Evolutionary conservation across 164 flowering plant genomes (phyloP).

Genomic region (Paratinospora sagittata): DNA sequence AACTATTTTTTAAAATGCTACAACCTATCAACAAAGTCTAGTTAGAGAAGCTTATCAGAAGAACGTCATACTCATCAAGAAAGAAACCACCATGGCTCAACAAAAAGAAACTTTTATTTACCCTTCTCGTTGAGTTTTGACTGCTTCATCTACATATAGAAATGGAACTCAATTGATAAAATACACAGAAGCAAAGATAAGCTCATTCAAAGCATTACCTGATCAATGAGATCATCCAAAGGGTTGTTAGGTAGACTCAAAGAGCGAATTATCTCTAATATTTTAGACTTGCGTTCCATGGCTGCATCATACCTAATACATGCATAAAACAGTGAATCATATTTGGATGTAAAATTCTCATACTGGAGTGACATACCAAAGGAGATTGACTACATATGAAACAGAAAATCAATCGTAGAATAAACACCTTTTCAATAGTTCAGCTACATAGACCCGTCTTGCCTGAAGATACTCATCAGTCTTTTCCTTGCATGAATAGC

Average conservation of each 20-base stretch:
- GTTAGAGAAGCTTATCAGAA: too few relatives aligned
- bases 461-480: constrained; percentile 85
- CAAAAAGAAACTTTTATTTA: too few relatives aligned
- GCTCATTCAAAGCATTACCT: constrained; percentile 35
- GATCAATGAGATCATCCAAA: constrained; percentile 91
- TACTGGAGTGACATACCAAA: background rate
- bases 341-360: background rate
- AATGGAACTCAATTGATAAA: too few relatives aligned
- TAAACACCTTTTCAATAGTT: constrained; percentile 61
- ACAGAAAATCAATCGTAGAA: background rate
- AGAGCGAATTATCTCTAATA: constrained; percentile 77
- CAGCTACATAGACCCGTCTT: constrained; percentile 50
- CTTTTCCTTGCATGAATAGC: constrained; percentile 80
- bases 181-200: background rate
- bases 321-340: constrained; percentile 1
- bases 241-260: constrained; percentile 95
- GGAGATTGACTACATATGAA: background rate
- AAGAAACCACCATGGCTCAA: too few relatives aligned
- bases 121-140: too few relatives aligned
- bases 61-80: too few relatives aligned
- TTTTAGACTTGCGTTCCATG: constrained; percentile 63
- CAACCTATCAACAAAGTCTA: too few relatives aligned
- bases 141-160: too few relatives aligned
- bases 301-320: constrained; percentile 82
- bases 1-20: too few relatives aligned